Percentiles rank a stretch among this genome's conserved stretches.
phyloP scores from a whole-genome alignment of 2,329 filamentous ascomycete genomes.

The Salinomyces thailandicus region DNA sequence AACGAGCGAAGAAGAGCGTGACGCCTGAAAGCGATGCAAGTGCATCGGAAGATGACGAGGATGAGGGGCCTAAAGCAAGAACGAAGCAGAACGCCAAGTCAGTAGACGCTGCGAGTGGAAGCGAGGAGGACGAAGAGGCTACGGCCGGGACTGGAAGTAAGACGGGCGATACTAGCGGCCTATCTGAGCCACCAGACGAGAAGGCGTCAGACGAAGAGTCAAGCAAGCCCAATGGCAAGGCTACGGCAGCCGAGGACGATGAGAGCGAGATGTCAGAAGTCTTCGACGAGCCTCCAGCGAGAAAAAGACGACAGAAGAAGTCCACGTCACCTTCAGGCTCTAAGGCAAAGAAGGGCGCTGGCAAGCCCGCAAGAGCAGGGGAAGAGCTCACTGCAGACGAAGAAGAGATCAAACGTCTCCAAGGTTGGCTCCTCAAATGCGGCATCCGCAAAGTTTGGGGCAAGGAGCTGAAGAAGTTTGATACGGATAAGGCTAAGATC shows the following conservation, averaged over 20 bases:
- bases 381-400: constrained; percentile 50
- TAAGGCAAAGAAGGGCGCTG: constrained; percentile 31
- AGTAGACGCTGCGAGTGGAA: constrained; percentile 1
- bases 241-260: constrained; percentile 11
- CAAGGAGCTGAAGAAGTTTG: constrained; percentile 66
- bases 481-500: constrained; percentile 69
- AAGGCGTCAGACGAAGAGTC: neutral
- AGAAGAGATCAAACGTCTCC: constrained; percentile 76
- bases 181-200: constrained; percentile 12
- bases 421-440: constrained; percentile 79
- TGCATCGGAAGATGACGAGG: constrained; percentile 1
- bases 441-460: constrained; percentile 88
- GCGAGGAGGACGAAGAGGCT: constrained; percentile 5
- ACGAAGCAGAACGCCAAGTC: neutral
- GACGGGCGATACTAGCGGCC: constrained; percentile 11
- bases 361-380: constrained; percentile 24
- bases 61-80: constrained; percentile 4
- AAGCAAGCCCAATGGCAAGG: constrained; percentile 1
- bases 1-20: constrained; percentile 16
- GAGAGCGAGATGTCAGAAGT: constrained; percentile 62
- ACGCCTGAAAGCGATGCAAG: constrained; percentile 5
- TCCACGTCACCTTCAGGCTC: constrained; percentile 20
- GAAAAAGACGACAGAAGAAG: constrained; percentile 42
- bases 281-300: constrained; percentile 62
- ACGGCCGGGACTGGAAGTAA: no score